These are phyloP conservation scores for Phytophthora uliginosa DNA, from an alignment of 352 stramenopile species.

Conservation along the genomic window DNA sequence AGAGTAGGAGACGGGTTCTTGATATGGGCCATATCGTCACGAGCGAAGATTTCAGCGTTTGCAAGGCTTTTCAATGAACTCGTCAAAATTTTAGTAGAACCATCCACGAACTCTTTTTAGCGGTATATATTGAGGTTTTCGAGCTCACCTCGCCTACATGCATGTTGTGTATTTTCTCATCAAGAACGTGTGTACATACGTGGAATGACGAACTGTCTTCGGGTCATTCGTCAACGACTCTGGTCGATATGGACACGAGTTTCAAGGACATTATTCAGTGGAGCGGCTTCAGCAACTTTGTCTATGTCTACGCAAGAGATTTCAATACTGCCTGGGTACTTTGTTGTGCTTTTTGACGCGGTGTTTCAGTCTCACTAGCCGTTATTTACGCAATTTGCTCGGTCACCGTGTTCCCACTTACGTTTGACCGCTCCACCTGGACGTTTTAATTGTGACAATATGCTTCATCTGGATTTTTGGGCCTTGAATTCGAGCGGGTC, in stretches of 20 bases:
- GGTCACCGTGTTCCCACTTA: neutral
- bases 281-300: neutral
- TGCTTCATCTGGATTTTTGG: neutral
- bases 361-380: neutral
- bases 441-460: neutral
- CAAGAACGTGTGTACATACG: too few species aligned
- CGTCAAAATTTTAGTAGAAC: too few species aligned
- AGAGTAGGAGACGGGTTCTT: neutral
- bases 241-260: neutral
- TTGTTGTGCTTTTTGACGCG: neutral
- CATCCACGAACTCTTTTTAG: too few species aligned
- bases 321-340: neutral
- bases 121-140: too few species aligned
- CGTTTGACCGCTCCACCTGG: neutral
- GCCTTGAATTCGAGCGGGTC: neutral
- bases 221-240: neutral
- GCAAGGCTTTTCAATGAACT: too few species aligned
- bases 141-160: too few species aligned
- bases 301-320: neutral
- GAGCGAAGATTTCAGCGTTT: too few species aligned
- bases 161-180: too few species aligned
- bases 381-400: neutral
- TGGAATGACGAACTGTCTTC: too few species aligned
- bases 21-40: too few species aligned
- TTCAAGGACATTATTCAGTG: neutral